Percentiles rank a stretch among this genome's conserved stretches.
Conservation (phyloP, 2,329 filamentous ascomycete species). For the Scedosporium dehoogii region DNA sequence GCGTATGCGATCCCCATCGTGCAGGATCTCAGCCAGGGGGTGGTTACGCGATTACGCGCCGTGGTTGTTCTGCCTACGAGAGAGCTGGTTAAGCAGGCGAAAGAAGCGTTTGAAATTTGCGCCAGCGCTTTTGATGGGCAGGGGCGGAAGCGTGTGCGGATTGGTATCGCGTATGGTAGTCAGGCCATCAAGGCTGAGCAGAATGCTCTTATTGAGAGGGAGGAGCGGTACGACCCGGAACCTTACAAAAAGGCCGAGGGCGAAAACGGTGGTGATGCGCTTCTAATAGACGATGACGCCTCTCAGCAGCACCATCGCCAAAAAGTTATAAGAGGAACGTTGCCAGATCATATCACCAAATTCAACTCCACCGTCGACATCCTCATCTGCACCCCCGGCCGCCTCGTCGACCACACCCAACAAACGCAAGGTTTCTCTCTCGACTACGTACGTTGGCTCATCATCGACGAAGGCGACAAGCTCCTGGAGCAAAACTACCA, state of each 20-base stretch:
- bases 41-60: slow-evolving; percentile 59
- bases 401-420: slow-evolving; percentile 82
- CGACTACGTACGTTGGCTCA: slow-evolving; percentile 71
- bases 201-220: slow-evolving; percentile 32
- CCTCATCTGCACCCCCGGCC: slow-evolving; percentile 82
- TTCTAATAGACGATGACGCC: slow-evolving; percentile 25
- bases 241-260: slow-evolving; percentile 39
- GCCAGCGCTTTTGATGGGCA: slow-evolving; percentile 47
- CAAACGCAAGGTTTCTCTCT: slow-evolving; percentile 75
- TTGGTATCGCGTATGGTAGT: slow-evolving; percentile 76
- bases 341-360: slow-evolving; percentile 53
- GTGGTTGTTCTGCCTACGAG: slow-evolving; percentile 84
- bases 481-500: slow-evolving; percentile 87
- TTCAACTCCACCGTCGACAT: slow-evolving; percentile 72
- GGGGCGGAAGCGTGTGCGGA: slow-evolving; percentile 56
- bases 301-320: slow-evolving; percentile 23
- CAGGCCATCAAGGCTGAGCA: slow-evolving; percentile 62
- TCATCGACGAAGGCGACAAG: slow-evolving; percentile 91
- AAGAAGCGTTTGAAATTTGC: slow-evolving; percentile 67
- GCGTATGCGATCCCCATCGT: slow-evolving; percentile 84
- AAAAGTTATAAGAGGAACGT: slow-evolving; percentile 13
- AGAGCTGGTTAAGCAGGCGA: slow-evolving; percentile 80
- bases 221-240: slow-evolving; percentile 53
- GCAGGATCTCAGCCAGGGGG: slow-evolving; percentile 57
- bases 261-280: slow-evolving; percentile 22